Conservation (phyloP, 2,329 filamentous ascomycete genomes). For the Cladosporium velox region DNA sequence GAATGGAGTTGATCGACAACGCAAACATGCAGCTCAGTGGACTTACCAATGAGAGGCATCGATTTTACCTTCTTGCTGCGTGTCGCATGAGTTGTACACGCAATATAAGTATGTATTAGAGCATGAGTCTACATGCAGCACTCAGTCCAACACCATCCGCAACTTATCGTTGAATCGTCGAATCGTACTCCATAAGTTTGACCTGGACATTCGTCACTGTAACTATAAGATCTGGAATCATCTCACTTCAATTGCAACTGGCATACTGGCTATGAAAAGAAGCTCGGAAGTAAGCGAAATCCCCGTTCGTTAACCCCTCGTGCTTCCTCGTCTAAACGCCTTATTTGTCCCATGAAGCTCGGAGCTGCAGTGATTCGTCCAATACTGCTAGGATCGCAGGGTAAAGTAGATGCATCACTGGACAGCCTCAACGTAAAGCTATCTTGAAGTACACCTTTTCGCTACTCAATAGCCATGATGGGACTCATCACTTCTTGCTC, state of each 20-base stretch:
- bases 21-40: not conserved
- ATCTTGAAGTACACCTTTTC: not conserved
- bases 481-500: not conserved
- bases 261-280: not conserved
- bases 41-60: not conserved
- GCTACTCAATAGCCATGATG: not conserved
- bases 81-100: not conserved
- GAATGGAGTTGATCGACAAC: not conserved
- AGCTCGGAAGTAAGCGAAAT: not conserved
- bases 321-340: not conserved
- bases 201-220: not conserved
- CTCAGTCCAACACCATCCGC: not conserved
- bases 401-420: not conserved
- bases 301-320: not conserved
- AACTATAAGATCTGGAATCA: not conserved
- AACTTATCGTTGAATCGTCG: not conserved
- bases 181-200: not conserved
- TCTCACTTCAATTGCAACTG: not conserved
- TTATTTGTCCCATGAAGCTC: not conserved
- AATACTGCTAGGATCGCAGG: not conserved
- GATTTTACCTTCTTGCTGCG: not conserved
- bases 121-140: not conserved
- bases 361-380: not conserved
- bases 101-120: not conserved
- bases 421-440: not conserved